Evolutionary conservation across 495 filamentous ascomycete genomes (phyloP), one percentile per base, ranked within the genome.

Genomic region (Neurospora cerealis): DNA sequence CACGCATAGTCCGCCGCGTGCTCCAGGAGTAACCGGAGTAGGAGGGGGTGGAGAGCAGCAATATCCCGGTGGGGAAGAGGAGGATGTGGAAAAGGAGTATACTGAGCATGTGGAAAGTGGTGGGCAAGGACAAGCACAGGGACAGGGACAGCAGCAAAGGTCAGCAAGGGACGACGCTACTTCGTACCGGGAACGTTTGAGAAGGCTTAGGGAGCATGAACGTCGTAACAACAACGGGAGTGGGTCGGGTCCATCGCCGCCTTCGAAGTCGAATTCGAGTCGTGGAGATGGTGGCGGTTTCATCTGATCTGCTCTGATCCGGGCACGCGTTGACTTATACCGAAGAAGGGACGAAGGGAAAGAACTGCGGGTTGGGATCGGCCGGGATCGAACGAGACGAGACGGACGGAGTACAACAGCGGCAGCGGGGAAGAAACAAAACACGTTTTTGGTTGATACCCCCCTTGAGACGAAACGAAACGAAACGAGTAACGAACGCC

Each of bases 1-100:
- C 54, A 85, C 84, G 15, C 72, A 71, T 46, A 81, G 75, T 38
- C 77, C 78, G 28, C 75, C 79, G 0, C 69, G 17, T 24, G 41
- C 34, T 17, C 54, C 36, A 21, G 10, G 8, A 44, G 39, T 11
- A 9, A 28, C n/a, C n/a, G 34, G 24, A 32, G 32, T 17, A 17
- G 54, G 17, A 41, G 54, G 46, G 28, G 28, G 17, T n/a, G 17
- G 5, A 44, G 41, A 72, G 34, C 38, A 69, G 70, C 44, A 21
- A 37, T 42, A 48, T 34, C 48, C 38, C 73, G 9, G 46, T 34
- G 42, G 7, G 17, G 70, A 70, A 32, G 54, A 36, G 37, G 42
- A 71, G n/a, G 19, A 34, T 36, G 19, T 69, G 2, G 66, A 40
- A 15, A 73, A 74, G 21, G 72, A 66, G 15, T 19, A 66, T 66